A percentile compares a stretch with the other conserved stretches of the same genome.
phyloP scores from a whole-genome alignment of 1,284 basidiomycete species.

The Coniferiporia weirii region DNA sequence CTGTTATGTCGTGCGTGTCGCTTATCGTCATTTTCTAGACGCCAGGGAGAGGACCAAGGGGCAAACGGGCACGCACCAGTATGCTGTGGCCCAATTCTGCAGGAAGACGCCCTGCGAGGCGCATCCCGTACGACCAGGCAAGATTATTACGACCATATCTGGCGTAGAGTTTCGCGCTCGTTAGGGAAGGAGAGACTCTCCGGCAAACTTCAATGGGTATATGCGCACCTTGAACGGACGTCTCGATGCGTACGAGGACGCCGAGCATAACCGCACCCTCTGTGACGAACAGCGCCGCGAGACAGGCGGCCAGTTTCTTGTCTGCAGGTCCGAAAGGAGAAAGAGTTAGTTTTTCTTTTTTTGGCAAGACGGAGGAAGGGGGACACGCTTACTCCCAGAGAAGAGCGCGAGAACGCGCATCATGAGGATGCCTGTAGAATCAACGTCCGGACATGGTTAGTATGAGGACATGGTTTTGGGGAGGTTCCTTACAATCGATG shows the following conservation, averaged over 20 bases:
- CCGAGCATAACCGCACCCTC: background rate
- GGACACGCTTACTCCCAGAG: background rate
- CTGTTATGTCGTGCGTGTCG: background rate
- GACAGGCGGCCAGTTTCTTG: background rate
- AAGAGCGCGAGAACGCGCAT: constrained; percentile 6
- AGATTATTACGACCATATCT: background rate
- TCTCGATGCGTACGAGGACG: background rate
- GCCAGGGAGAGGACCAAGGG: background rate
- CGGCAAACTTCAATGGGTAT: background rate
- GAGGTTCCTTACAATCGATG: background rate
- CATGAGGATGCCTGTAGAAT: constrained; percentile 1
- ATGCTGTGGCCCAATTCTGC: background rate
- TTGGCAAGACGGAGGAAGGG: background rate
- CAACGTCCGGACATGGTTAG: background rate
- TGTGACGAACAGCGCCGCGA: background rate
- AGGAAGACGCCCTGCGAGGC: background rate
- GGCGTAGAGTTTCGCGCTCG: no score
- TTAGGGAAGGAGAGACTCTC: background rate
- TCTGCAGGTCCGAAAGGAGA: background rate
- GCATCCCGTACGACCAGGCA: background rate
- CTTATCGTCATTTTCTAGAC: background rate
- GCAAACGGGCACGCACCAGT: background rate
- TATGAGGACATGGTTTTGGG: background rate
- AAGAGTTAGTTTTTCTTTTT: background rate
- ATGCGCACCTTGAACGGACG: background rate